Evolutionary conservation across 331 rosid species (phyloP).

Genomic region (Prunus yedoensis): DNA sequence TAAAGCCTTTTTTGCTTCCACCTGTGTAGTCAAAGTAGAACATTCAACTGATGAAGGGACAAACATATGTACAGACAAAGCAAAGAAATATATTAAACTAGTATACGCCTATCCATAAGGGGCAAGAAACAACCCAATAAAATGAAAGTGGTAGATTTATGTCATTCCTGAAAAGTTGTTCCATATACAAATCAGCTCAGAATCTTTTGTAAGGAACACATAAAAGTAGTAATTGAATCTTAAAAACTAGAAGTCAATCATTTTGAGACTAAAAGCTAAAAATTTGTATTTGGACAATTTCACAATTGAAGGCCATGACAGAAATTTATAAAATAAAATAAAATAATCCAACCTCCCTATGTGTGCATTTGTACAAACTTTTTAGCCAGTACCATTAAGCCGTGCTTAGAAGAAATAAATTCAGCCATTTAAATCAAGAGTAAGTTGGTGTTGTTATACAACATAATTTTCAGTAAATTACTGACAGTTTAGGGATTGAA

Average conservation of each 20-base stretch:
- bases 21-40: constrained; percentile 38
- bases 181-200: neutral
- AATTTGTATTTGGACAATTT: neutral
- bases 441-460: neutral
- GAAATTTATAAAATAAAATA: neutral
- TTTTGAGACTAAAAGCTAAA: neutral
- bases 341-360: neutral
- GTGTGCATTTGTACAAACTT: neutral
- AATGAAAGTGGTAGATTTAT: no score
- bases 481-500: neutral
- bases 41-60: constrained; percentile 1
- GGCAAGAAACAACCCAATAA: neutral
- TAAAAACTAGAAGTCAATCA: neutral
- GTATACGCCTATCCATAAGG: neutral
- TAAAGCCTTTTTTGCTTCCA: constrained; percentile 60
- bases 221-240: neutral
- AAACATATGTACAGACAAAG: neutral
- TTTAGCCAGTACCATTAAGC: neutral
- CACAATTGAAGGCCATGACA: neutral
- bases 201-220: neutral
- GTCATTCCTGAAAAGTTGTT: no score
- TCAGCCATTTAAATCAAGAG: neutral
- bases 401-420: neutral
- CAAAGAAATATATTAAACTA: neutral
- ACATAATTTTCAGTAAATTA: neutral